Conservation (phyloP, 2,329 filamentous ascomycete species). For the Cercospora sp. region DNA sequence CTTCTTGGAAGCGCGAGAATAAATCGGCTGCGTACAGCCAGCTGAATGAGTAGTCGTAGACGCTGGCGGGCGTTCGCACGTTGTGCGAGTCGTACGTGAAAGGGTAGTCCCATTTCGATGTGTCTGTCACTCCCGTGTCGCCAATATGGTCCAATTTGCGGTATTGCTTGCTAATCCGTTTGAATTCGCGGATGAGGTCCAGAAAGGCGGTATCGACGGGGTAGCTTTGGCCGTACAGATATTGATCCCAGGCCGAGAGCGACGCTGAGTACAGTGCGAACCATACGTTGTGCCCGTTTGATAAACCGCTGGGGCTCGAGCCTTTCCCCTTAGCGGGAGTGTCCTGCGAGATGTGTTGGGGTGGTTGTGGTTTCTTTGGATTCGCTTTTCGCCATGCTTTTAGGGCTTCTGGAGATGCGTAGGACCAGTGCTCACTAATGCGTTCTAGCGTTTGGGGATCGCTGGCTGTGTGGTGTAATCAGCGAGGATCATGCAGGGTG, state of each 20-base stretch:
- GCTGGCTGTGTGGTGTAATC: not conserved
- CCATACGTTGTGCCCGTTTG: not conserved
- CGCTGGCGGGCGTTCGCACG: not conserved
- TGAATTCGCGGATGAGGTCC: not conserved
- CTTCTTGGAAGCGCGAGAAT: not conserved
- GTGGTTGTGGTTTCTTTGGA: not conserved
- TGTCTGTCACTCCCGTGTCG: not conserved
- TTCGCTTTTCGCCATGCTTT: not conserved
- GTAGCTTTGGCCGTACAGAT: not conserved
- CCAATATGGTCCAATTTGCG: not conserved
- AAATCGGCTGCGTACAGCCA: not conserved
- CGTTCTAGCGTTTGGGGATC: not conserved
- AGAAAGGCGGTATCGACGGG: not conserved
- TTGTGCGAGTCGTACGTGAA: not conserved
- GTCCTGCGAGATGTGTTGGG: not conserved
- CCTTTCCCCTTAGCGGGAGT: not conserved
- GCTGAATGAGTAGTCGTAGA: not conserved
- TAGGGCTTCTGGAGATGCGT: not conserved
- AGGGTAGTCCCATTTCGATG: not conserved
- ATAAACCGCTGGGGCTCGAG: not conserved
- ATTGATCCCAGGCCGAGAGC: not conserved
- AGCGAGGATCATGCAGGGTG: not conserved
- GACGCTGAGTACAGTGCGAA: not conserved
- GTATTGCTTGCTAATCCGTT: not conserved
- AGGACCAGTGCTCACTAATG: not conserved